Percentiles rank a stretch among this genome's conserved stretches.
Evolutionary conservation across 192 early-diverging fungal genomes (phyloP).

Genomic region (Radiomyces spectabilis): DNA sequence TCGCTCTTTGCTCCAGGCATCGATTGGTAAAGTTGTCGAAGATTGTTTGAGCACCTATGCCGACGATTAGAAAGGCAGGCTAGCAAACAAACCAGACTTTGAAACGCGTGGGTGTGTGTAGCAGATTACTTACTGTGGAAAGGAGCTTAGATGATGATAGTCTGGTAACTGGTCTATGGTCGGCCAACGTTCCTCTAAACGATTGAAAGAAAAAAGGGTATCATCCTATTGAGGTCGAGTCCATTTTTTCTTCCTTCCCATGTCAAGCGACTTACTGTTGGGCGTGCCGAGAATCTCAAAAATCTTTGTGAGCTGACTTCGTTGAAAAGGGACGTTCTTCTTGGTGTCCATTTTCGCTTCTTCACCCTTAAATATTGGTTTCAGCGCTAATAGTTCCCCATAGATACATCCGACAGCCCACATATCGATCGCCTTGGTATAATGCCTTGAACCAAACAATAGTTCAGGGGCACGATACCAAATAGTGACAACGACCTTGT

Average conservation of each 20-base stretch:
- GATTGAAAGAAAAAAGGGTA: not conserved
- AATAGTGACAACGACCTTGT: slow-evolving; percentile 87
- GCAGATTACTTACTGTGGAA: slow-evolving; percentile 43
- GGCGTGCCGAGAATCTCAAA: slow-evolving; percentile 86
- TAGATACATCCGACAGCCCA: slow-evolving; percentile 96
- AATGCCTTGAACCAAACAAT: slow-evolving; percentile 78
- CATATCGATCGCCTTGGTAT: slow-evolving; percentile 69
- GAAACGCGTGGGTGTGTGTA: too few species aligned
- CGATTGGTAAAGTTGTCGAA: slow-evolving; percentile 31
- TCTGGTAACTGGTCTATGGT: slow-evolving; percentile 66
- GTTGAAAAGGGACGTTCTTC: slow-evolving; percentile 78
- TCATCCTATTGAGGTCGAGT: not conserved
- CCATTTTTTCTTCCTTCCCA: slow-evolving; percentile 18
- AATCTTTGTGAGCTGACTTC: slow-evolving; percentile 79
- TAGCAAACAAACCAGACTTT: too few species aligned
- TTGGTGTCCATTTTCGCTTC: slow-evolving; percentile 77
- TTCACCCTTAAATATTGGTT: slow-evolving; percentile 90
- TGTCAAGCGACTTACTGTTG: slow-evolving; percentile 44
- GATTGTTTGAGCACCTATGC: slow-evolving; percentile 34
- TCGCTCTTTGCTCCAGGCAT: slow-evolving; percentile 30
- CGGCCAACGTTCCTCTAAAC: slow-evolving; percentile 66
- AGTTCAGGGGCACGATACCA: slow-evolving; percentile 97
- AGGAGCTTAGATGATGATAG: slow-evolving; percentile 49
- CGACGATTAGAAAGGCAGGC: too few species aligned
- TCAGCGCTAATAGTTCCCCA: slow-evolving; percentile 76